These are phyloP conservation scores for Phytophthora pluvialis DNA, from an alignment of 352 stramenopile genomes.

Conservation along the genomic window DNA sequence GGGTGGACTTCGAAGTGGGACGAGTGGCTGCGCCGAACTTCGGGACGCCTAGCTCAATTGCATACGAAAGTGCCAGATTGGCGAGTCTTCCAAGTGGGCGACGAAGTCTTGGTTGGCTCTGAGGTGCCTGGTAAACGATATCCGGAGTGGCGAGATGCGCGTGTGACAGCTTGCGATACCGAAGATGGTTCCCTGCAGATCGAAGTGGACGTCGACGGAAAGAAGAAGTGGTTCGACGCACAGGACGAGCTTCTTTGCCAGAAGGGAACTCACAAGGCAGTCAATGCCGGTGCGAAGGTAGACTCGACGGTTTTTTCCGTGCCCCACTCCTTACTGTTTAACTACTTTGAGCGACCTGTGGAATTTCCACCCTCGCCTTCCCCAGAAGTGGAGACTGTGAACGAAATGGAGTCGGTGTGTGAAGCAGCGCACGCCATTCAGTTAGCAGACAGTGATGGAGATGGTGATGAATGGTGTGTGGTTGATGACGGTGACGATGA, in stretches of 20 bases:
- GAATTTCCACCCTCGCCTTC: not conserved
- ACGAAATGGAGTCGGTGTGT: slow-evolving; percentile 16
- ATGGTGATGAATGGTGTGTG: slow-evolving; percentile 38
- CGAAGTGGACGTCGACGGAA: slow-evolving; percentile 51
- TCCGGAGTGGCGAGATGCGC: slow-evolving; percentile 65
- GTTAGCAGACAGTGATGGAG: slow-evolving; percentile 19
- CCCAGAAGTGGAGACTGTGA: not conserved
- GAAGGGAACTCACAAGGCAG: slow-evolving; percentile 60
- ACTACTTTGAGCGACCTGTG: slow-evolving; percentile 30
- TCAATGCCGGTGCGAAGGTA: slow-evolving; percentile 40
- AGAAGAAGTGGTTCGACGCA: slow-evolving; percentile 62
- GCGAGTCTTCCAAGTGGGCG: slow-evolving; percentile 63
- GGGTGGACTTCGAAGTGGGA: slow-evolving; percentile 97
- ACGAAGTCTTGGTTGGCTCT: slow-evolving; percentile 61
- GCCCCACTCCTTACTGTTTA: slow-evolving; percentile 12
- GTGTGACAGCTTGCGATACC: slow-evolving; percentile 41
- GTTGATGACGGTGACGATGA: slow-evolving; percentile 21
- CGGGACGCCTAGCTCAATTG: slow-evolving; percentile 89
- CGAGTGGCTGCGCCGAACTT: slow-evolving; percentile 94
- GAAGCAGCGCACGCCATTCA: slow-evolving; percentile 14
- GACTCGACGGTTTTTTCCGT: not conserved
- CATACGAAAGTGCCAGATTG: slow-evolving; percentile 82
- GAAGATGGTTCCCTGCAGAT: slow-evolving; percentile 42
- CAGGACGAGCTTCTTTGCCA: slow-evolving; percentile 74
- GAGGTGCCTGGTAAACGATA: slow-evolving; percentile 45